A percentile compares a stretch with the other conserved stretches of the same genome.
Evolutionary conservation across 164 flowering plant genomes (phyloP).

Genomic region (Piper longum): DNA sequence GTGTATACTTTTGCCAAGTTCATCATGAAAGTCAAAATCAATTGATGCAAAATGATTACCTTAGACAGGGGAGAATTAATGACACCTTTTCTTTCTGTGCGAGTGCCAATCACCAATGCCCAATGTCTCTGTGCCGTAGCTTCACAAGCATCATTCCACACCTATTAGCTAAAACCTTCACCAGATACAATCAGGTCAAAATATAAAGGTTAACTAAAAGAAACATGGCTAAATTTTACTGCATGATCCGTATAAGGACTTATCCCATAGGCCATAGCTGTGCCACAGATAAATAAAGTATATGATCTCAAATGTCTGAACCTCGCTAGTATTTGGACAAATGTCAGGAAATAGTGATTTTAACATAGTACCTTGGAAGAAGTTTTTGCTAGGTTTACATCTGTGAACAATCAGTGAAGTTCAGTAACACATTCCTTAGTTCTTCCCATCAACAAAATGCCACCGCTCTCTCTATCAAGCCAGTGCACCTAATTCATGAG

Average conservation of each 20-base stretch:
- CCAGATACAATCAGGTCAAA: not conserved
- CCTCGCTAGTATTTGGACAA: no score
- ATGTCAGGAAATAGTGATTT: no score
- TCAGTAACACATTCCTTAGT: conserved; percentile 46
- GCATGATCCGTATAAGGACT: not conserved
- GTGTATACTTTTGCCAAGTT: not conserved
- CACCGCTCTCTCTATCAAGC: conserved; percentile 90
- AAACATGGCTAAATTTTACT: not conserved
- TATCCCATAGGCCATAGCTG: no score
- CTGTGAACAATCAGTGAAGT: conserved; percentile 64
- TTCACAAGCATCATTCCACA: conserved; percentile 60
- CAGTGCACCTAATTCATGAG: conserved; percentile 64
- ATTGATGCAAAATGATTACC: conserved; percentile 22
- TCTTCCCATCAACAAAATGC: conserved; percentile 73
- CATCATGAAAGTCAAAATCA: not conserved
- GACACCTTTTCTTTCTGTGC: conserved; percentile 65
- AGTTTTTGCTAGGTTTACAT: conserved; percentile 27
- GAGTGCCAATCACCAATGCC: conserved; percentile 91
- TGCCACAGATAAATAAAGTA: not conserved
- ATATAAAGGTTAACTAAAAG: not conserved
- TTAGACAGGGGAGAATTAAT: conserved; percentile 70
- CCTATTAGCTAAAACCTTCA: conserved; percentile 19
- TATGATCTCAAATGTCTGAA: not conserved
- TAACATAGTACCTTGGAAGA: conserved; percentile 35
- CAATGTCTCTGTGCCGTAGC: conserved; percentile 61